phyloP scores from a whole-genome alignment of 352 stramenopile species.

The Lagenidium giganteum region DNA sequence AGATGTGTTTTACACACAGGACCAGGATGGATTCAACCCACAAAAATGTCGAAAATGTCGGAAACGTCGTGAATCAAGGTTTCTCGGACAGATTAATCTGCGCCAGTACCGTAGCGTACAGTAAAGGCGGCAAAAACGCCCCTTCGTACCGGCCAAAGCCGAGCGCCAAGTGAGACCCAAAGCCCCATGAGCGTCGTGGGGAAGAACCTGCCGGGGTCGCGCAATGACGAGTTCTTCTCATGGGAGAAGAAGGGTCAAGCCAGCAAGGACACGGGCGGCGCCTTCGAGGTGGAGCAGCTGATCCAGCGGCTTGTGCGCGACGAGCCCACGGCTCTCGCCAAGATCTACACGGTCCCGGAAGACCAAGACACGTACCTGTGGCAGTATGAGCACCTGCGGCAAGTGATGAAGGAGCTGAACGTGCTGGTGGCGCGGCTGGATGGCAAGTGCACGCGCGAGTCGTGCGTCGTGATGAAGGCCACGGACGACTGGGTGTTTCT shows the following conservation, averaged over 20 bases:
- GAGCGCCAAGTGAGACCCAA: no score
- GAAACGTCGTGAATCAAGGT: no score
- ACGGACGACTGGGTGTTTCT: constrained; percentile 79
- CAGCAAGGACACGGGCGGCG: constrained; percentile 23
- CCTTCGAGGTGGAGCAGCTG: constrained; percentile 64
- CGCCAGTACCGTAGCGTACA: no score
- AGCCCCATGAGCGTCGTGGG: no score
- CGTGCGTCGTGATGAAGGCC: constrained; percentile 69
- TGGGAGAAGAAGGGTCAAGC: constrained; percentile 29
- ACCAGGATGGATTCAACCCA: no score
- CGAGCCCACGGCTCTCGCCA: constrained; percentile 38
- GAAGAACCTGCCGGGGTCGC: constrained; percentile 59
- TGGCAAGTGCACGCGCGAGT: constrained; percentile 51
- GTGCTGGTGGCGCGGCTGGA: constrained; percentile 57
- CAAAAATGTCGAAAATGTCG: no score
- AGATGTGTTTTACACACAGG: no score
- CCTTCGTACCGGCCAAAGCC: no score
- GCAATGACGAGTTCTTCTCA: constrained; percentile 68
- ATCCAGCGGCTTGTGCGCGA: constrained; percentile 60
- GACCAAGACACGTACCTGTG: constrained; percentile 75
- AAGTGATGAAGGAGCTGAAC: constrained; percentile 75
- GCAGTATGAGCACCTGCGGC: constrained; percentile 72
- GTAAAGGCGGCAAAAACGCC: no score
- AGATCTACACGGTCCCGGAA: constrained; percentile 64
- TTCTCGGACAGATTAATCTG: no score